phyloP scores from a whole-genome alignment of 768 basidiomycete genomes.

The Trametes coccinea region DNA sequence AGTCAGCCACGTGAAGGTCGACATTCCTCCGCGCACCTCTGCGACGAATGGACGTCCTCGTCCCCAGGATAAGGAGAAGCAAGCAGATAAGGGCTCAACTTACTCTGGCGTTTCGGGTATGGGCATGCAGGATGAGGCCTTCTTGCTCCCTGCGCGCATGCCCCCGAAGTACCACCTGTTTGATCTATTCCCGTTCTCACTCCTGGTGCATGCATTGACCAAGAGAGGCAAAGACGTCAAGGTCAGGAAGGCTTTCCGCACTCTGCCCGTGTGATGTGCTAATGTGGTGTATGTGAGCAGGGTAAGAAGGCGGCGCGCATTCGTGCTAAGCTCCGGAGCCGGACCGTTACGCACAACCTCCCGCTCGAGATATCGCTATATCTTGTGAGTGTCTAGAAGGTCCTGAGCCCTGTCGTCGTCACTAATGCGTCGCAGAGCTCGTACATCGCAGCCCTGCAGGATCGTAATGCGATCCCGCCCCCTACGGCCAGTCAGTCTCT shows the following conservation, averaged over 20 bases:
- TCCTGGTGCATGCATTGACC: conserved; percentile 49
- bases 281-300: background rate
- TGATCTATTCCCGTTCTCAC: conserved; percentile 71
- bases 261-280: background rate
- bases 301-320: conserved; percentile 63
- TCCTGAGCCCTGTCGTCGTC: background rate
- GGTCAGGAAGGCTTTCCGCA: conserved; percentile 1
- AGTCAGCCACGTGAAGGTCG: conserved; percentile 14
- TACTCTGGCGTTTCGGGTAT: conserved; percentile 18
- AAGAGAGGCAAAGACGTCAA: conserved; percentile 50
- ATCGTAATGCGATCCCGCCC: conserved; percentile 55
- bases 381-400: conserved; percentile 42
- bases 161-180: conserved; percentile 62
- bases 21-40: conserved; percentile 1
- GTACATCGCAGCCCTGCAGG: conserved; percentile 61
- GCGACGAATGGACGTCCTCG: conserved; percentile 12
- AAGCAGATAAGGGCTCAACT: conserved; percentile 22
- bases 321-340: conserved; percentile 49
- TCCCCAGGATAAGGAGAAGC: conserved; percentile 12
- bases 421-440: conserved; percentile 51
- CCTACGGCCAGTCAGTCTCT: conserved; percentile 52
- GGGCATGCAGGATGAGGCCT: conserved; percentile 40
- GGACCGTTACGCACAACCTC: conserved; percentile 53
- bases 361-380: conserved; percentile 72
- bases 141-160: conserved; percentile 52